Evolutionary conservation across 139 green algal species (phyloP).

Genomic region (Tetradesmus lagerheimii): DNA sequence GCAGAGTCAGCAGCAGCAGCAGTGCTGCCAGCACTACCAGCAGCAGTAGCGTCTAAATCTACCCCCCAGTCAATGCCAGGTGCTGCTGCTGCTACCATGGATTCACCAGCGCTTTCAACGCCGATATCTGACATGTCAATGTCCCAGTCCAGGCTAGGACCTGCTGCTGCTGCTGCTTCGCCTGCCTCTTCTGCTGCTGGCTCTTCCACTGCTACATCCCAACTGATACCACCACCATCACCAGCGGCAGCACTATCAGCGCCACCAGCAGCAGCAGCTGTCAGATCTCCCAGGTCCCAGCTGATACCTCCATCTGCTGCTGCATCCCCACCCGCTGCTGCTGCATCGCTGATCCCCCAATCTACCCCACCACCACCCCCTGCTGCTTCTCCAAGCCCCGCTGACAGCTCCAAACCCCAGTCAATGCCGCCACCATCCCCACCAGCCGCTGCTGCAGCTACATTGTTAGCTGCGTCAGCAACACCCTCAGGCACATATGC

Average conservation of each 20-base stretch:
- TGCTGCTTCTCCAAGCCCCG: neutral
- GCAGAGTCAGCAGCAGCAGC: neutral
- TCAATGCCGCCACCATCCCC: neutral
- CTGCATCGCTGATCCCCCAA: neutral
- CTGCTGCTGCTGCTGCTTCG: slow-evolving; percentile 35
- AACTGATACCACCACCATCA: slow-evolving; percentile 54
- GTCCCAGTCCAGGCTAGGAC: slow-evolving; percentile 71
- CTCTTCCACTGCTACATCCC: slow-evolving; percentile 55
- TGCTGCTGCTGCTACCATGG: slow-evolving; percentile 6
- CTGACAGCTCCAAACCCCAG: slow-evolving; percentile 11
- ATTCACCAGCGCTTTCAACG: slow-evolving; percentile 33
- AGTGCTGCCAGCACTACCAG: neutral
- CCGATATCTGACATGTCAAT: slow-evolving; percentile 65
- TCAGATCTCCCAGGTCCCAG: slow-evolving; percentile 45
- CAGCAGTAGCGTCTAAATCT: slow-evolving; percentile 11
- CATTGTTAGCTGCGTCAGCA: neutral
- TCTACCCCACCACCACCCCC: slow-evolving; percentile 11
- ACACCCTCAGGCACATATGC: neutral
- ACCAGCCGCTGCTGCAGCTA: neutral
- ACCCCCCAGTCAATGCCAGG: slow-evolving; percentile 55
- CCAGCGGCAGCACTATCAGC: neutral
- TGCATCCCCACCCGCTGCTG: slow-evolving; percentile 18
- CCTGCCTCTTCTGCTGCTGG: slow-evolving; percentile 3
- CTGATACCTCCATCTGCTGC: slow-evolving; percentile 31
- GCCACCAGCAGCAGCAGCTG: neutral